A percentile compares a stretch with the other conserved stretches of the same genome.
Evolutionary conservation across 2,329 filamentous ascomycete genomes (phyloP).

Genomic region (Raffaelea ambrosiae): DNA sequence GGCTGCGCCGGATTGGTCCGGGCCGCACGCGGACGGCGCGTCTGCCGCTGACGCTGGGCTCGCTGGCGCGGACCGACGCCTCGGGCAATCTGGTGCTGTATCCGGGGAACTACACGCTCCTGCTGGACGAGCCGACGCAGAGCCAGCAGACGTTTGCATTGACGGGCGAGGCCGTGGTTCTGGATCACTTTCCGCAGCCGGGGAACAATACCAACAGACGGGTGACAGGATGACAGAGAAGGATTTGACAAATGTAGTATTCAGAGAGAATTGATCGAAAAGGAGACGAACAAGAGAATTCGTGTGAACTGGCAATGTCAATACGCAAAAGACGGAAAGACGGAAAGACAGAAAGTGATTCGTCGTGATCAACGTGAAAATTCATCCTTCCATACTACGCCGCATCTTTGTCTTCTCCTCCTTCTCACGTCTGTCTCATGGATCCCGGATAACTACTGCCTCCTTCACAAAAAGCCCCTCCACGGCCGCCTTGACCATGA

Average conservation of each 20-base stretch:
- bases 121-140: slow-evolving; percentile 34
- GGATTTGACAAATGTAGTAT: no score
- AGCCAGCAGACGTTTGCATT: slow-evolving; percentile 34
- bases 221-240: no score
- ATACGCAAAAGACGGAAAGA: no score
- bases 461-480: slow-evolving; percentile 13
- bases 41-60: slow-evolving; percentile 37
- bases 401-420: no score
- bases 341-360: no score
- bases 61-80: slow-evolving; percentile 39
- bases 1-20: slow-evolving; percentile 29
- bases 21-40: slow-evolving; percentile 21
- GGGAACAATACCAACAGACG: no score
- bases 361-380: no score
- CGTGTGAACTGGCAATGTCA: no score
- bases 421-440: no score
- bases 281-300: no score
- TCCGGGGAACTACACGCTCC: slow-evolving; percentile 40
- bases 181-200: slow-evolving; percentile 22
- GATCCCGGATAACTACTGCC: background rate
- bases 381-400: no score
- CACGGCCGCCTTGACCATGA: slow-evolving; percentile 24
- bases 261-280: no score
- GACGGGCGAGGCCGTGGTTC: slow-evolving; percentile 30
- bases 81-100: slow-evolving; percentile 42